These are phyloP conservation scores for Alternaria atra DNA, from an alignment of 2,329 filamentous ascomycete genomes.

Conservation along the genomic window DNA sequence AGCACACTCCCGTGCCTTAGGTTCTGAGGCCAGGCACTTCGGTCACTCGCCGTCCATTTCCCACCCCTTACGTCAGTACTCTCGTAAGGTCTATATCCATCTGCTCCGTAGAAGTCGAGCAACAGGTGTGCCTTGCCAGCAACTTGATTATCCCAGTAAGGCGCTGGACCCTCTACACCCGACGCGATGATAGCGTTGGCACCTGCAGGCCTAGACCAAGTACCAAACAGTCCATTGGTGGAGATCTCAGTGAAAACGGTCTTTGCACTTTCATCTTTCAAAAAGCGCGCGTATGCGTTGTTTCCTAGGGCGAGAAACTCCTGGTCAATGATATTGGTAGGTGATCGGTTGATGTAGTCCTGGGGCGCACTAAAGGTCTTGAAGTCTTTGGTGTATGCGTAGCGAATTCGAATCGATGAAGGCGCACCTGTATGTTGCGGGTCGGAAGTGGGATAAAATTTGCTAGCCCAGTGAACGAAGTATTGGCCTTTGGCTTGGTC, in stretches of 20 bases:
- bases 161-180: slow-evolving; percentile 41
- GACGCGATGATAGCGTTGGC: slow-evolving; percentile 52
- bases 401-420: slow-evolving; percentile 58
- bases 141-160: slow-evolving; percentile 47
- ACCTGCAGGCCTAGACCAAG: slow-evolving; percentile 61
- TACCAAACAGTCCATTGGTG: slow-evolving; percentile 60
- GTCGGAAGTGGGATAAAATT: slow-evolving; percentile 59
- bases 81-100: slow-evolving; percentile 63
- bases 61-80: slow-evolving; percentile 56
- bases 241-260: slow-evolving; percentile 63
- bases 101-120: slow-evolving; percentile 50
- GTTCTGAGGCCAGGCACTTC: slow-evolving; percentile 56
- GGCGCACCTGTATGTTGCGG: slow-evolving; percentile 59
- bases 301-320: slow-evolving; percentile 61
- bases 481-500: slow-evolving; percentile 58
- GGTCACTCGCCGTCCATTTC: slow-evolving; percentile 58
- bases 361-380: slow-evolving; percentile 60
- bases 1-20: slow-evolving; percentile 60
- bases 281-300: slow-evolving; percentile 61
- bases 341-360: slow-evolving; percentile 61
- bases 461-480: slow-evolving; percentile 61
- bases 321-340: slow-evolving; percentile 64
- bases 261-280: slow-evolving; percentile 64
- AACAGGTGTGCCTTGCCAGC: slow-evolving; percentile 55
- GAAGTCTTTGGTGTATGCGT: slow-evolving; percentile 66